A percentile compares a stretch with the other conserved stretches of the same genome.
phyloP scores from a whole-genome alignment of 768 basidiomycete genomes.

The Lentinula detonsa region DNA sequence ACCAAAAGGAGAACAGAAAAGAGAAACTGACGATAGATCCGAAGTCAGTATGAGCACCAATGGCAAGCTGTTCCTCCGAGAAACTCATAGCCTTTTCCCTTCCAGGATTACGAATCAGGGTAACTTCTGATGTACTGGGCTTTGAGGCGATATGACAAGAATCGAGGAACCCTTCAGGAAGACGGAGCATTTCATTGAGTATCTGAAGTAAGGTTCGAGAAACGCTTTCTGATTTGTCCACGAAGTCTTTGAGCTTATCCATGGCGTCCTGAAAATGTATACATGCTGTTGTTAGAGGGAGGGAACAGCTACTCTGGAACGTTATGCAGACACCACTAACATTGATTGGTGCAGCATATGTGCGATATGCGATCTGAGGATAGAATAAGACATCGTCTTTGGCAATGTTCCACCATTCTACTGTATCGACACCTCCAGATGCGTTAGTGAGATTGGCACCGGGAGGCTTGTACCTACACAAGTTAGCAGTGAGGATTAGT shows the following conservation, averaged over 20 bases:
- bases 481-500: not conserved
- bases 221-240: conserved; percentile 12
- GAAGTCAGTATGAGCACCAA: conserved; percentile 50
- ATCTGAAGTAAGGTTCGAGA: conserved; percentile 31
- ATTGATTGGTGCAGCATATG: conserved; percentile 36
- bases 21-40: conserved; percentile 32
- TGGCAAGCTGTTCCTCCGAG: conserved; percentile 20
- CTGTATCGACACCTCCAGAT: conserved; percentile 34
- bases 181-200: conserved; percentile 35
- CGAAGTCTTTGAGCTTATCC: conserved; percentile 1
- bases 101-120: conserved; percentile 21
- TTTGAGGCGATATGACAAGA: conserved; percentile 26
- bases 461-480: conserved; percentile 36
- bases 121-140: conserved; percentile 34
- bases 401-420: conserved; percentile 42
- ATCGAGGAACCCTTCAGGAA: conserved; percentile 34
- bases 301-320: not conserved
- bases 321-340: conserved; percentile 8
- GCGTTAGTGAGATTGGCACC: conserved; percentile 41
- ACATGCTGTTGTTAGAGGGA: conserved; percentile 27
- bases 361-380: conserved; percentile 31
- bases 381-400: conserved; percentile 45
- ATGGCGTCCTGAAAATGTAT: conserved; percentile 36
- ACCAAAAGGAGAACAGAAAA: not conserved
- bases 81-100: conserved; percentile 26